Evolutionary conservation across 2,329 filamentous ascomycete genomes (phyloP).

Genomic region (Aureobasidium melanogenum): DNA sequence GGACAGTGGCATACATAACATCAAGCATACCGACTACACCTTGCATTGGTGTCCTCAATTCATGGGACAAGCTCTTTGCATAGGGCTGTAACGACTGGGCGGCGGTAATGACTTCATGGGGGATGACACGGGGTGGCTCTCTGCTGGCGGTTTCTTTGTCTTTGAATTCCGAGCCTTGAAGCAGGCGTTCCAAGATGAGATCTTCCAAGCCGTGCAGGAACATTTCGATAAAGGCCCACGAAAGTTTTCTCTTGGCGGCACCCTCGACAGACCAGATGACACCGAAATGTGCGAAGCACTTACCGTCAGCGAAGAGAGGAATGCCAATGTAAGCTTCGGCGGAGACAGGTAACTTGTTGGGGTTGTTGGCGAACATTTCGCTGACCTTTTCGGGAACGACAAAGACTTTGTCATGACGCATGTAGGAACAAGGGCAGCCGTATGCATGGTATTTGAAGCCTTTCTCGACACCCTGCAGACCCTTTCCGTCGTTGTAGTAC

Average conservation of each 20-base stretch:
- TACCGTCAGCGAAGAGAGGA: conserved; percentile 55
- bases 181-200: conserved; percentile 49
- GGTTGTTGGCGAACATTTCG: conserved; percentile 49
- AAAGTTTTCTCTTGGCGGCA: conserved; percentile 44
- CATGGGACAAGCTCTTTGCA: conserved; percentile 63
- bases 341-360: conserved; percentile 51
- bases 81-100: conserved; percentile 62
- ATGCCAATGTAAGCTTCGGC: conserved; percentile 60
- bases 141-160: conserved; percentile 24
- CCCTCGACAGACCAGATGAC: conserved; percentile 61
- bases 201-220: conserved; percentile 61
- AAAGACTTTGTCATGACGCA: conserved; percentile 65
- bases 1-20: conserved; percentile 64
- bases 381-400: conserved; percentile 54
- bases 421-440: conserved; percentile 56
- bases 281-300: conserved; percentile 63
- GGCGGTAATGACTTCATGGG: conserved; percentile 47
- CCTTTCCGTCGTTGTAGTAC: conserved; percentile 54
- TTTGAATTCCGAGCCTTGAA: conserved; percentile 44
- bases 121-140: conserved; percentile 38
- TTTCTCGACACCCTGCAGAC: conserved; percentile 43
- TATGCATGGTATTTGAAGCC: conserved; percentile 58
- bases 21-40: conserved; percentile 68
- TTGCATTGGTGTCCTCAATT: conserved; percentile 66
- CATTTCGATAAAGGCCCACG: conserved; percentile 61